These are phyloP conservation scores for Bruguiera sexangula DNA, from an alignment of 345 rosid genomes.

Conservation along the genomic window DNA sequence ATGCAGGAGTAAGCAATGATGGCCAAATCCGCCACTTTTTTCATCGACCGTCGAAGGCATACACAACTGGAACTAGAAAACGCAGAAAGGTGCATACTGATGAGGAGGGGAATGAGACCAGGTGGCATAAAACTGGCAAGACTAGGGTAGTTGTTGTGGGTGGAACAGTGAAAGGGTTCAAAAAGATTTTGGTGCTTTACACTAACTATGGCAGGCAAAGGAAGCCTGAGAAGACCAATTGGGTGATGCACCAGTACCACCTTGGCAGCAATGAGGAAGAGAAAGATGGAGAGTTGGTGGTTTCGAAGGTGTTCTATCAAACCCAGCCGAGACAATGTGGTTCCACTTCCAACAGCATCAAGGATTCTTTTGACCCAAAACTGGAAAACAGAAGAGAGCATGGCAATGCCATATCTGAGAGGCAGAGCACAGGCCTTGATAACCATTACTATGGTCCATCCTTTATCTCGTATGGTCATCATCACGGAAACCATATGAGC, in stretches of 20 bases:
- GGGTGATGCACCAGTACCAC: constrained; percentile 99
- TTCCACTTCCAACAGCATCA: constrained; percentile 12
- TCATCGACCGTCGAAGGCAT: constrained; percentile 90
- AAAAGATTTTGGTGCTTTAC: constrained; percentile 85
- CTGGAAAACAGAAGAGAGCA: constrained; percentile 16
- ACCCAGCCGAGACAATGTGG: constrained; percentile 85
- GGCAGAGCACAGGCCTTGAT: constrained; percentile 2
- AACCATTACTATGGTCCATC: constrained; percentile 29
- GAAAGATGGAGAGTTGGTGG: constrained; percentile 80
- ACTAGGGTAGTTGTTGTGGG: constrained; percentile 54
- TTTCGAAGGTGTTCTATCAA: constrained; percentile 86
- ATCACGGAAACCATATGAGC: constrained; percentile 22
- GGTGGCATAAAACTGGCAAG: constrained; percentile 98
- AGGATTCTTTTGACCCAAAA: constrained; percentile 20
- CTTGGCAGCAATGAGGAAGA: constrained; percentile 77
- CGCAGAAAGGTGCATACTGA: constrained; percentile 76
- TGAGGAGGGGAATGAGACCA: constrained; percentile 70
- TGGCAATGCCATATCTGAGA: constrained; percentile 3
- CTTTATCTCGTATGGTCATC: constrained; percentile 26
- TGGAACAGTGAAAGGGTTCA: constrained; percentile 63
- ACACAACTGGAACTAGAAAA: constrained; percentile 87
- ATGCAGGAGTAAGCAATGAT: constrained; percentile 72
- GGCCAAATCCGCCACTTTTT: constrained; percentile 91
- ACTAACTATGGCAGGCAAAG: constrained; percentile 81
- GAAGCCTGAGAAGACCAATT: constrained; percentile 85